Percentiles rank a stretch among this genome's conserved stretches.
phyloP scores from a whole-genome alignment of 164 flowering plant genomes.

The Echeveria elegans region DNA sequence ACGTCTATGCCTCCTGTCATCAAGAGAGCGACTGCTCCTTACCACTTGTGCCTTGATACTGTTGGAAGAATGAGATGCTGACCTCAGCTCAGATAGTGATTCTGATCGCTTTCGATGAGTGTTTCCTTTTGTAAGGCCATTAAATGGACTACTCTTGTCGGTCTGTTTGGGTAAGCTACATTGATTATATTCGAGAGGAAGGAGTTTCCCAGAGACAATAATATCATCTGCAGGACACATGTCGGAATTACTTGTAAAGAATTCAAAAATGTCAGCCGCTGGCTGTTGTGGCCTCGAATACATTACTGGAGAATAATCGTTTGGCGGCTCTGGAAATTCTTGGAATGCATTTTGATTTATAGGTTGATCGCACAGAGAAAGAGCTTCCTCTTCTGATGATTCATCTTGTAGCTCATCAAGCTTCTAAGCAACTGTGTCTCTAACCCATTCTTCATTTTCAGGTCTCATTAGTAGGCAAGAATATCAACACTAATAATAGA shows the following conservation, averaged over 20 bases:
- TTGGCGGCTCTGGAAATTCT: not conserved
- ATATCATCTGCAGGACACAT: slow-evolving; percentile 10
- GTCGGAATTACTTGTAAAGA: not conserved
- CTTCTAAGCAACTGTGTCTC: not conserved
- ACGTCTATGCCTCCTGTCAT: not conserved
- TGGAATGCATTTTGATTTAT: not conserved
- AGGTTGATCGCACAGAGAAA: not conserved
- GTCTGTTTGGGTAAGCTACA: not conserved
- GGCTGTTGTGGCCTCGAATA: not conserved
- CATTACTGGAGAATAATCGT: not conserved
- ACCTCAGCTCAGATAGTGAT: not conserved
- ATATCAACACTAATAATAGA: not conserved
- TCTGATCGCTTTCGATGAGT: not conserved
- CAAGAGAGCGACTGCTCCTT: slow-evolving; percentile 6
- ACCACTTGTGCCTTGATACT: not conserved
- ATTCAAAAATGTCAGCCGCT: not conserved
- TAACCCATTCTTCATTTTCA: not conserved
- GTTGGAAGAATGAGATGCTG: not conserved
- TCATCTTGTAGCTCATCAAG: not conserved
- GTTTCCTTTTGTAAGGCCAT: not conserved
- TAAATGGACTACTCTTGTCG: too few relatives aligned
- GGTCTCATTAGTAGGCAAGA: not conserved
- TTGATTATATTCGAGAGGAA: not conserved
- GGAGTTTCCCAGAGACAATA: slow-evolving; percentile 1
- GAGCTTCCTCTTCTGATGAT: not conserved